These are phyloP conservation scores for Helicocarpus griseus DNA, from an alignment of 2,329 filamentous ascomycete species.

Conservation along the genomic window DNA sequence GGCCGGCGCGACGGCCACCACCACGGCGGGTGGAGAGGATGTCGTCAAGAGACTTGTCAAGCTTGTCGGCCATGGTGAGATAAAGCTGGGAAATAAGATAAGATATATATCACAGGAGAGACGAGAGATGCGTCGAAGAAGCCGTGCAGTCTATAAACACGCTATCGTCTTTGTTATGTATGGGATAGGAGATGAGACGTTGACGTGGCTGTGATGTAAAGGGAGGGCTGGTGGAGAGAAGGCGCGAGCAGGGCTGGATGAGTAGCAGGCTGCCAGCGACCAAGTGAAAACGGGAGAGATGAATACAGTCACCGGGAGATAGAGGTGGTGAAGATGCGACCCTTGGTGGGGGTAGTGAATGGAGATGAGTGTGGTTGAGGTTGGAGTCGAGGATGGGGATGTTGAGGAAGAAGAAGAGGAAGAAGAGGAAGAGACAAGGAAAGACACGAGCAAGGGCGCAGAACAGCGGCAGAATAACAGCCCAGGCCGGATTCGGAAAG, in stretches of 20 bases:
- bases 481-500: not conserved
- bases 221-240: not conserved
- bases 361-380: not conserved
- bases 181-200: slow-evolving; percentile 1
- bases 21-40: slow-evolving; percentile 71
- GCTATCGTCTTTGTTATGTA: not conserved
- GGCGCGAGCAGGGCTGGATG: not conserved
- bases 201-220: not conserved
- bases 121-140: not conserved
- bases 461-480: not conserved
- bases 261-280: not conserved
- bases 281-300: not conserved
- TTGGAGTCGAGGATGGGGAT: slow-evolving; percentile 2
- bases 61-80: slow-evolving; percentile 72
- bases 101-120: not conserved
- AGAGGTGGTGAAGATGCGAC: not conserved
- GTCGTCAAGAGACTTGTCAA: slow-evolving; percentile 94
- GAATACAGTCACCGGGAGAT: not conserved
- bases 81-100: not conserved
- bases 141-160: not conserved
- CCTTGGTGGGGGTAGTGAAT: not conserved
- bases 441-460: too few species aligned
- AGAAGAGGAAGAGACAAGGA: slow-evolving; percentile 4
- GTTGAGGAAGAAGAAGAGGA: slow-evolving; percentile 1
- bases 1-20: slow-evolving; percentile 39